A percentile compares a stretch with the other conserved stretches of the same genome.
Conservation (phyloP, 805 yeast genomes). For the Saturnispora quitensis region DNA sequence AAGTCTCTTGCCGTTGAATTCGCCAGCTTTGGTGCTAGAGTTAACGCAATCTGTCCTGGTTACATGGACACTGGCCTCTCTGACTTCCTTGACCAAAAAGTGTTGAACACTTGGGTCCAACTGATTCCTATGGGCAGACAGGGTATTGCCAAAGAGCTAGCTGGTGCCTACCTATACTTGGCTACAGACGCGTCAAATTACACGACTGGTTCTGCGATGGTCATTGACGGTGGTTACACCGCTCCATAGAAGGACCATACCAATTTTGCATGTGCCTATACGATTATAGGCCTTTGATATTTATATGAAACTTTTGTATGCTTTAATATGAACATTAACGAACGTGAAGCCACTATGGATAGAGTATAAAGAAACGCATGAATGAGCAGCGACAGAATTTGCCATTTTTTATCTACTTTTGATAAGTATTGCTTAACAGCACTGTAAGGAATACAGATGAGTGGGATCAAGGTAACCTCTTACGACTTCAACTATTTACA, state of each 20-base stretch:
- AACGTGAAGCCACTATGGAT: background rate
- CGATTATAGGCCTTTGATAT: background rate
- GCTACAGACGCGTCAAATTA: conserved; percentile 79
- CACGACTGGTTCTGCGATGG: conserved; percentile 70
- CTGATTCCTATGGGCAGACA: conserved; percentile 65
- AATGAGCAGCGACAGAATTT: background rate
- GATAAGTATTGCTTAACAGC: background rate
- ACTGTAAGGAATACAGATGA: background rate
- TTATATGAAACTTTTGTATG: background rate
- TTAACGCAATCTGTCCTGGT: conserved; percentile 76
- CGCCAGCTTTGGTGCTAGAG: conserved; percentile 75
- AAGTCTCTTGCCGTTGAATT: conserved; percentile 83
- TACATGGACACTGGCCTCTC: conserved; percentile 68
- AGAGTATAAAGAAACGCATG: background rate
- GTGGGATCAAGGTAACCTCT: conserved; percentile 14
- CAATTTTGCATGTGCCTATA: background rate
- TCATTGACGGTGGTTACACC: conserved; percentile 70
- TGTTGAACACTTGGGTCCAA: conserved; percentile 40
- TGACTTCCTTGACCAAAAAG: conserved; percentile 36
- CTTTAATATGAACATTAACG: background rate
- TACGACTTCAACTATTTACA: conserved; percentile 15
- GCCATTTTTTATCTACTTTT: background rate
- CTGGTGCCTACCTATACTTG: conserved; percentile 70
- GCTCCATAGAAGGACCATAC: background rate
- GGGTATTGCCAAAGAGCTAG: conserved; percentile 62